Percentiles rank a stretch among this genome's conserved stretches.
Conservation (phyloP, 441 rosid genomes). For the Pelargonium fulgidum region DNA sequence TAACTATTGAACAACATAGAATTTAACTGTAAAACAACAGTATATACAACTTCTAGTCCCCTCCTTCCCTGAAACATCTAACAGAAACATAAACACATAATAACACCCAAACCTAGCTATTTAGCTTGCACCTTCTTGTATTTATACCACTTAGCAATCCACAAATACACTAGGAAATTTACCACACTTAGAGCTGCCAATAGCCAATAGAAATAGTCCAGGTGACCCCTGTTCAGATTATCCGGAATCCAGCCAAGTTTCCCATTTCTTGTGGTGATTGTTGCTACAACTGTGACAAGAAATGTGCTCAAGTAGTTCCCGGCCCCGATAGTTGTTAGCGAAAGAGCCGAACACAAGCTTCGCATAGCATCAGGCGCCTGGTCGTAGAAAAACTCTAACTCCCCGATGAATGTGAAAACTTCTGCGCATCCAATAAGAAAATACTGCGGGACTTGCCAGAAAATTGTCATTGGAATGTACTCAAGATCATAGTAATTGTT, state of each 20-base stretch:
- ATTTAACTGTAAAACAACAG: no score
- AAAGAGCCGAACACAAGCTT: constrained; percentile 76
- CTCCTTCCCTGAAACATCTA: no score
- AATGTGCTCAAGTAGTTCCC: constrained; percentile 79
- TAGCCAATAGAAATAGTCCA: constrained; percentile 70
- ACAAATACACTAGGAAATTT: constrained; percentile 58
- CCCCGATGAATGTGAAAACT: constrained; percentile 79
- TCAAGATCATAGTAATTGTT: constrained; percentile 55
- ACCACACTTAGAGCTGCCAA: constrained; percentile 50
- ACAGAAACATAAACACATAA: no score
- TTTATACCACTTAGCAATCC: constrained; percentile 60
- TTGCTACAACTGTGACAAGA: constrained; percentile 60
- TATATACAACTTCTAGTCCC: no score
- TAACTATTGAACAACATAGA: no score
- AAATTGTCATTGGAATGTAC: constrained; percentile 62
- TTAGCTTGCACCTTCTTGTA: constrained; percentile 45
- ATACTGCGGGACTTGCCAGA: constrained; percentile 91
- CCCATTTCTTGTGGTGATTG: constrained; percentile 39
- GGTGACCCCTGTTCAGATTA: constrained; percentile 68
- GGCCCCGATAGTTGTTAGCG: constrained; percentile 62
- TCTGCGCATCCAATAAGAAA: constrained; percentile 81
- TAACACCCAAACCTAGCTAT: no score
- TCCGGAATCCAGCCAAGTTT: constrained; percentile 83
- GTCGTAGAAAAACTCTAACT: constrained; percentile 58
- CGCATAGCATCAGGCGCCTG: constrained; percentile 58